Evolutionary conservation across 2,329 filamentous ascomycete species (phyloP), one percentile per base, ranked within the genome.

Genomic region (Fusarium sp.): DNA sequence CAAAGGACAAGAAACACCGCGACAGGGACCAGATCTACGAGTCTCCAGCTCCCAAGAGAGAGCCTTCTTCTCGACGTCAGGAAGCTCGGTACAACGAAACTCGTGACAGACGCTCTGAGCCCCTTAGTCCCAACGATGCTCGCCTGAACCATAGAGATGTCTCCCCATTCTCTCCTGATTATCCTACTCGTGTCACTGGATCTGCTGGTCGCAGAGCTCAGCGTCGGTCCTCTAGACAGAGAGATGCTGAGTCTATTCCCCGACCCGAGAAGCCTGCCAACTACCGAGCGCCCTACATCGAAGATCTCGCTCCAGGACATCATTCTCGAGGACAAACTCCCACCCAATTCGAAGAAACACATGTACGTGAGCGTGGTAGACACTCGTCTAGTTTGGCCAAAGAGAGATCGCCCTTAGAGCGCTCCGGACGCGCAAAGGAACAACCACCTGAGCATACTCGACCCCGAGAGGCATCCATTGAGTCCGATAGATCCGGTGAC

Each of bases 201-300:
- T 79, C 80, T 29, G 72, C 76, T 27, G 72, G 76, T 17, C 79
- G 80, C 12, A 75, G 80, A 59, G 78, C 76, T 22, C 74, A 81
- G 49, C 69, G 80, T 27, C 71, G 70, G 12, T 65, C 72, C 11
- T 66, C 69, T 2, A 36, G 75, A 11, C 73, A 72, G 29, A 27
- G 71, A 9, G 75, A 76, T 27, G 63, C 72, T 17, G 74, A 77
- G 38, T 64, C 71, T 2, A 61, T 20, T 8, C 27, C 29, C 24
- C 35, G 38, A 24, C 24, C 6, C 10, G 40, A 58, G 11, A 36
- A 53, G 9, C 24, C 51, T 17, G 56, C 51, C 9, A 73, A 70
- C 55, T 80, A 80, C 40, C 75, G 70, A 33, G 49, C 77, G 11
- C 79, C 79, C 29, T 80, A 79, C 51, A 71, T 80, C 27, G 79